These are phyloP conservation scores for Monoraphidium neglectum DNA, from an alignment of 139 green algal species.

Conservation along the genomic window DNA sequence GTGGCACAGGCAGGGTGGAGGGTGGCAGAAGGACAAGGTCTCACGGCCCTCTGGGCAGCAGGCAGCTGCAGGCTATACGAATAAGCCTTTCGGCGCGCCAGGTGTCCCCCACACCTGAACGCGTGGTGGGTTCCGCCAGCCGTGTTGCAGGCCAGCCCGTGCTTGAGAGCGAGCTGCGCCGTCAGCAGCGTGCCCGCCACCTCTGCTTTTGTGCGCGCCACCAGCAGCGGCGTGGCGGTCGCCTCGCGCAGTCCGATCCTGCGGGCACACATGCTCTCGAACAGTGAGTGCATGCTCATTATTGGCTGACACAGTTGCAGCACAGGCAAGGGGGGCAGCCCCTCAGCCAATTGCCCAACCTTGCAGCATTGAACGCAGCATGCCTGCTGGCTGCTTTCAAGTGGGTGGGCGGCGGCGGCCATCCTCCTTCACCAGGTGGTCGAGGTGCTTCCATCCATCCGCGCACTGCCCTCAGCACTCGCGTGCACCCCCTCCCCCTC, in stretches of 20 bases:
- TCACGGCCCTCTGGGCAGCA: no score
- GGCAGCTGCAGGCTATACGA: no score
- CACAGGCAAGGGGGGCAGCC: not conserved
- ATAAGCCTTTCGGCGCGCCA: no score
- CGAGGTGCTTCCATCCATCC: no score
- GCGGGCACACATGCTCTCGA: not conserved
- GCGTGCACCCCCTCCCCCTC: not conserved
- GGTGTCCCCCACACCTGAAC: no score
- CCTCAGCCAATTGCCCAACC: conserved; percentile 35
- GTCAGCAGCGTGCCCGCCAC: conserved; percentile 85
- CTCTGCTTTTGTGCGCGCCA: conserved; percentile 56
- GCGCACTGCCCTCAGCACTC: no score
- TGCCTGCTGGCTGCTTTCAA: conserved; percentile 20
- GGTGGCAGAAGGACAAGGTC: no score
- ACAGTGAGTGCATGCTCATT: not conserved
- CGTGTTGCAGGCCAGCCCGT: conserved; percentile 81
- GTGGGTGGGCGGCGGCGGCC: no score
- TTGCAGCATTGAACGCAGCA: conserved; percentile 37
- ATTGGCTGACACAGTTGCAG: not conserved
- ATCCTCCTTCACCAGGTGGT: no score
- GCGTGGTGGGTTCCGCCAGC: conserved; percentile 64
- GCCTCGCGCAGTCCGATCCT: conserved; percentile 50
- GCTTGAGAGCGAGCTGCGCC: conserved; percentile 77
- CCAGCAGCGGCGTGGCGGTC: conserved; percentile 28
- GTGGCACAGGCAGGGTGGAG: no score